Base-by-base conservation (phyloP, 306 rosid species). In the Cucurbita ficifolia region DNA sequence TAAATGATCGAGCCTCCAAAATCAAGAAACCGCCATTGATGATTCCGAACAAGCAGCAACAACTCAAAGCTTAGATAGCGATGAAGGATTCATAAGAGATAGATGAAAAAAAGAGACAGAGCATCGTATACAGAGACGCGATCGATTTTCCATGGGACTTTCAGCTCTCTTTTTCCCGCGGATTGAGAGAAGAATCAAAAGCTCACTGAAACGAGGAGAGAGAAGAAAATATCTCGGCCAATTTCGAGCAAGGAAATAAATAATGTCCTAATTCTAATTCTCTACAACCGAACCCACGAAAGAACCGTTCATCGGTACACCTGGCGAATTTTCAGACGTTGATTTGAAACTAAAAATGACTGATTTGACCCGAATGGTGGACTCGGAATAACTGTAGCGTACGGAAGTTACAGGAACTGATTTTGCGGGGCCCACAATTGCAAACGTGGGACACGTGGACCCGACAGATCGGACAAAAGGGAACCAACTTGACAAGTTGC, bases 221-320 rank as follows among this genome's bases (percentile, higher is more conserved):
- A 70, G 74, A 70, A 70, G 45, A 70, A 70, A 70, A 70, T 70
- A 70, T 70, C 58, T 70, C 16, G 24, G 13, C 58, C 58, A 48
- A 48, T n/a, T 49, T 17, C 22, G 42, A 9, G 43, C 2, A 49
- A 70, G 17, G 10, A 49, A 24, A 70, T 16, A 29, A 62, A 24
- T 0, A 46, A 29, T 70, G 36, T 24, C 0, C 2, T 45, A 49
- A 16, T 4, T 8, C 0, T 0, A 9, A 14, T 70, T 17, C 5
- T 17, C 8, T 49, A 12, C 17, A 10, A 5, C 5, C 58, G 0
- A 16, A 1, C 35, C 22, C 19, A 70, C 40, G 22, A 3, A 24
- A 19, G 8, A 18, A 48, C 2, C 4, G 29, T 1, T 29, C 33
- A 29, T 29, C 1, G 0, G 13, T 0, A 49, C 43, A 16, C 45